Conservation (phyloP, 352 stramenopile species). For the Aphanomyces stellatus region DNA sequence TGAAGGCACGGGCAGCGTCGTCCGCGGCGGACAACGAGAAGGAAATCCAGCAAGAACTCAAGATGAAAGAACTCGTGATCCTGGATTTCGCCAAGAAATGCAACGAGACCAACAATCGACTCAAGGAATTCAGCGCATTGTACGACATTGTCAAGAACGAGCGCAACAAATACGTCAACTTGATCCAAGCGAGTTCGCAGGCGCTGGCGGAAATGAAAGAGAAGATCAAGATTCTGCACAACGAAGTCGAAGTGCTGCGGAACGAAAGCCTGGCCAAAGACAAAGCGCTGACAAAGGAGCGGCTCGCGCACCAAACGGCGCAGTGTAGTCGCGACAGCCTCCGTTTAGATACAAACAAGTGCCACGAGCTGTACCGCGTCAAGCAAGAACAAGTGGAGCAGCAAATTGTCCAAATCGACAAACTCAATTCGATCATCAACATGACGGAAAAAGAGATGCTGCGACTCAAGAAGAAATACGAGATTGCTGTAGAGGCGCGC, state of each 20-base stretch:
- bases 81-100: constrained; percentile 91
- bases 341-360: constrained; percentile 87
- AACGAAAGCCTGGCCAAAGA: constrained; percentile 91
- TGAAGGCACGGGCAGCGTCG: constrained; percentile 83
- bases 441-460: constrained; percentile 86
- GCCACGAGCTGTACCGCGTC: constrained; percentile 77
- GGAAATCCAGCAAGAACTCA: constrained; percentile 83
- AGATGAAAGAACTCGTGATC: constrained; percentile 91
- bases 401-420: constrained; percentile 94
- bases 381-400: constrained; percentile 91
- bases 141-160: constrained; percentile 96
- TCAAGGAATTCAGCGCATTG: constrained; percentile 89
- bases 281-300: constrained; percentile 88
- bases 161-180: constrained; percentile 93
- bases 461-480: constrained; percentile 88
- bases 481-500: constrained; percentile 76
- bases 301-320: constrained; percentile 67
- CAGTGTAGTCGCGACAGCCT: constrained; percentile 86
- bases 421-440: constrained; percentile 91
- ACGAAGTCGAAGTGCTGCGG: constrained; percentile 90
- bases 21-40: constrained; percentile 69
- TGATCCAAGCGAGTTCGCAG: constrained; percentile 88
- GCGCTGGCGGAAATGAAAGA: constrained; percentile 94
- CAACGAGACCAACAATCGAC: constrained; percentile 88
- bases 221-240: constrained; percentile 94